These are phyloP conservation scores for Penicillium bialowiezense DNA, from an alignment of 495 filamentous ascomycete genomes.

Conservation along the genomic window DNA sequence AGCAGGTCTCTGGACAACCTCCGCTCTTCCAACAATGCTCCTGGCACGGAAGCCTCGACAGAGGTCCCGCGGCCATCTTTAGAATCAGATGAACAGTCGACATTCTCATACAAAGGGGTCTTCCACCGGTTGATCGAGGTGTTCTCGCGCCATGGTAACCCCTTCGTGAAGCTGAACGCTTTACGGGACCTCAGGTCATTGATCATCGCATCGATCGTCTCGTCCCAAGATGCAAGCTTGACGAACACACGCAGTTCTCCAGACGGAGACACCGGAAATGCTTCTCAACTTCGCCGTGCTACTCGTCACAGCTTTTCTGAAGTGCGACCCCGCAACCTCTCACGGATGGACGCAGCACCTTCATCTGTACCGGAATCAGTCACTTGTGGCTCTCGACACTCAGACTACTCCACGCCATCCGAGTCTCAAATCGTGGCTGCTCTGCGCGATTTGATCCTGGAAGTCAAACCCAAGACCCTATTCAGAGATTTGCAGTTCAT, in stretches of 20 bases:
- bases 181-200: constrained; percentile 80
- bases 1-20: constrained; percentile 34
- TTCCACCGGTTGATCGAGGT: constrained; percentile 78
- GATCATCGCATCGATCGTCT: constrained; percentile 68
- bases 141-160: constrained; percentile 89
- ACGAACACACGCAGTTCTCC: constrained; percentile 5
- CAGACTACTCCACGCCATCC: constrained; percentile 39
- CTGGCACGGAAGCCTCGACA: not conserved
- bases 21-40: not conserved
- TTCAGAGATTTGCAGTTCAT: constrained; percentile 97
- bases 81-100: constrained; percentile 13
- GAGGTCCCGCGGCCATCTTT: not conserved
- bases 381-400: constrained; percentile 35
- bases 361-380: constrained; percentile 34
- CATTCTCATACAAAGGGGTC: constrained; percentile 70
- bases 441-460: constrained; percentile 72
- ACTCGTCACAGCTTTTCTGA: constrained; percentile 40
- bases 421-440: constrained; percentile 70
- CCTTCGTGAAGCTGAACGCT: constrained; percentile 79
- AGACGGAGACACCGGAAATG: not conserved
- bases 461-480: constrained; percentile 81
- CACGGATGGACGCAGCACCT: constrained; percentile 18
- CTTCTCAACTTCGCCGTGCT: constrained; percentile 15
- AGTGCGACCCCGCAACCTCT: constrained; percentile 5
- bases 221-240: constrained; percentile 41